Percentiles rank a stretch among this genome's conserved stretches.
phyloP scores from a whole-genome alignment of 495 filamentous ascomycete genomes.

The Lindgomyces ingoldianus region DNA sequence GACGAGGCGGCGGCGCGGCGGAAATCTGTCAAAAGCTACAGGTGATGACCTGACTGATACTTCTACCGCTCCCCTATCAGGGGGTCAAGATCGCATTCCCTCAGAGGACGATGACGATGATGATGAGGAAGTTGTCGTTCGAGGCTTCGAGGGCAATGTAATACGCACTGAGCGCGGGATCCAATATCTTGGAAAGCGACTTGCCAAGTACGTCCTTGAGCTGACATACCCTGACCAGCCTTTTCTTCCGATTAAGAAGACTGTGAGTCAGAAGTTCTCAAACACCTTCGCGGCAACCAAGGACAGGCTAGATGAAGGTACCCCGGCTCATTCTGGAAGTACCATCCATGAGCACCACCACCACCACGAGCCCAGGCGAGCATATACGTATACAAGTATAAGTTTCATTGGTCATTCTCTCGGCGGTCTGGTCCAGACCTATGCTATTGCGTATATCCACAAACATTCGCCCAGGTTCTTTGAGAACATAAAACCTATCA shows the following conservation, averaged over 20 bases:
- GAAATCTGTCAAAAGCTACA: constrained; percentile 6
- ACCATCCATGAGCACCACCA: constrained; percentile 50
- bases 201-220: constrained; percentile 84
- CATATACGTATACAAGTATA: constrained; percentile 89
- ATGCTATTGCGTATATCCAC: constrained; percentile 95
- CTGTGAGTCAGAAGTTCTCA: constrained; percentile 41
- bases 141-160: constrained; percentile 88
- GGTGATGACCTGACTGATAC: constrained; percentile 10
- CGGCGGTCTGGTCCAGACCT: constrained; percentile 87
- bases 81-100: constrained; percentile 46
- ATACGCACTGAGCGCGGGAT: constrained; percentile 91
- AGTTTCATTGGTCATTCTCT: constrained; percentile 94
- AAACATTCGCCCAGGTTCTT: constrained; percentile 95
- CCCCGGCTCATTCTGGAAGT: constrained; percentile 56
- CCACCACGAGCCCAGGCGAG: constrained; percentile 52
- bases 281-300: constrained; percentile 37
- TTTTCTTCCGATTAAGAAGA: constrained; percentile 68
- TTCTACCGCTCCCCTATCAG: constrained; percentile 44
- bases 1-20: constrained; percentile 56
- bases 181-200: constrained; percentile 91
- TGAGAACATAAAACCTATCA: constrained; percentile 79
- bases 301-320: constrained; percentile 38
- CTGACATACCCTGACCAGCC: constrained; percentile 94
- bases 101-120: constrained; percentile 59
- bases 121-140: constrained; percentile 89